phyloP scores from a whole-genome alignment of 208 protist species.

The Trypanosoma conorhini region DNA sequence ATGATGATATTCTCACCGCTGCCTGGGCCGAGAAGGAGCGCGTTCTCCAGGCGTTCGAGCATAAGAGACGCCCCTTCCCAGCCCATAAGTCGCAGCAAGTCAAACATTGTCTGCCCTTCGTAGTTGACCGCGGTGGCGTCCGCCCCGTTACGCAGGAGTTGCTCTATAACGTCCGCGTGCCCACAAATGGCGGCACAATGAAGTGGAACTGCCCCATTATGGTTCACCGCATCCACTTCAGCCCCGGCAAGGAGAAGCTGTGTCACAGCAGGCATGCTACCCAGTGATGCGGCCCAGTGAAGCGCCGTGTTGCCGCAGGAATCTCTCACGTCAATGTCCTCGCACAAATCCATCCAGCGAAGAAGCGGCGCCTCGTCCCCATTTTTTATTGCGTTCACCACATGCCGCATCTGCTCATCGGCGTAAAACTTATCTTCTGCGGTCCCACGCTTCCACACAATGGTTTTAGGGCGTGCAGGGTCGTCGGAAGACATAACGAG shows the following conservation, averaged over 20 bases:
- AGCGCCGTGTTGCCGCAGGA: slow-evolving; percentile 55
- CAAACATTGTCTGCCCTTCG: slow-evolving; percentile 31
- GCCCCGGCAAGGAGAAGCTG: slow-evolving; percentile 40
- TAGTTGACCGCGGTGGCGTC: slow-evolving; percentile 28
- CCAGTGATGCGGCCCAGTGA: slow-evolving; percentile 67
- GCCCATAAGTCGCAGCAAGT: slow-evolving; percentile 31
- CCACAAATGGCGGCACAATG: slow-evolving; percentile 54
- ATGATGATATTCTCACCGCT: not conserved
- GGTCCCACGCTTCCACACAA: slow-evolving; percentile 18
- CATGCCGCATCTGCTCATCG: slow-evolving; percentile 29
- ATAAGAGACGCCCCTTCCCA: not conserved
- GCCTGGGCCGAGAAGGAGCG: slow-evolving; percentile 1
- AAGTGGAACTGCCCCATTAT: slow-evolving; percentile 49
- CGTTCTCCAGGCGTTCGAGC: slow-evolving; percentile 14
- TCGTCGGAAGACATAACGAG: not conserved
- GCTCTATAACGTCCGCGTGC: slow-evolving; percentile 31
- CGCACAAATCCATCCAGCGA: slow-evolving; percentile 51
- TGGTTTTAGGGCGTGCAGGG: not conserved
- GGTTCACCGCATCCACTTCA: slow-evolving; percentile 44
- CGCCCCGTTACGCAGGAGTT: slow-evolving; percentile 54
- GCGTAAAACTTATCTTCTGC: not conserved
- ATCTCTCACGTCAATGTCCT: slow-evolving; percentile 51
- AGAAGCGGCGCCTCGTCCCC: slow-evolving; percentile 37
- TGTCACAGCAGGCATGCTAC: slow-evolving; percentile 24
- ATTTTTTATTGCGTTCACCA: slow-evolving; percentile 33